These are phyloP conservation scores for Neonectria magnoliae DNA, from an alignment of 2,329 filamentous ascomycete species.

Conservation along the genomic window DNA sequence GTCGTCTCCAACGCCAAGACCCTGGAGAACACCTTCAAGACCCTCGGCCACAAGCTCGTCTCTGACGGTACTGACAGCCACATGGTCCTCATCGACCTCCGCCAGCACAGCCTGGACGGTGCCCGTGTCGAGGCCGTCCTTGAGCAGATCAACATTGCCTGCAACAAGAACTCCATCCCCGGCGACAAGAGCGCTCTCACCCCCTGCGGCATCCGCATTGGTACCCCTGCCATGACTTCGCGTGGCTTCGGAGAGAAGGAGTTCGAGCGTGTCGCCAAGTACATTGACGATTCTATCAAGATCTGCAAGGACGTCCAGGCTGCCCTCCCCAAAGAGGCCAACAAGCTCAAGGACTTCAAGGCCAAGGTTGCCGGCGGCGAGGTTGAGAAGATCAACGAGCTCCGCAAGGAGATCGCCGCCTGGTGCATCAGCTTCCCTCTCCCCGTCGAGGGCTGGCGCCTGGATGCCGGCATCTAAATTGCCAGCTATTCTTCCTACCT, in stretches of 20 bases:
- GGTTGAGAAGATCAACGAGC: slow-evolving; percentile 81
- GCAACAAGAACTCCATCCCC: slow-evolving; percentile 99
- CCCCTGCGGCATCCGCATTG: slow-evolving; percentile 93
- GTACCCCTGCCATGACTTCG: slow-evolving; percentile 96
- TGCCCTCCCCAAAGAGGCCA: slow-evolving; percentile 91
- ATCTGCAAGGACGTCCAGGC: slow-evolving; percentile 89
- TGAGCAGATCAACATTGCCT: slow-evolving; percentile 98
- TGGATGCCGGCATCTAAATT: slow-evolving; percentile 66
- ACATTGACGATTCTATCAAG: slow-evolving; percentile 90
- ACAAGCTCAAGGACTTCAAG: slow-evolving; percentile 99
- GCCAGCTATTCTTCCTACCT: background rate
- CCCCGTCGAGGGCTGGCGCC: slow-evolving; percentile 79
- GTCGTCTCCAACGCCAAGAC: slow-evolving; percentile 95
- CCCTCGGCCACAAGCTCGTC: slow-evolving; percentile 91
- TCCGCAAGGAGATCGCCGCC: slow-evolving; percentile 87
- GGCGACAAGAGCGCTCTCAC: slow-evolving; percentile 97
- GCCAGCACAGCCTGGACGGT: slow-evolving; percentile 86
- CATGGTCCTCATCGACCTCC: slow-evolving; percentile 95
- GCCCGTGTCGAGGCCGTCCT: slow-evolving; percentile 95
- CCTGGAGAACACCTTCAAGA: slow-evolving; percentile 84
- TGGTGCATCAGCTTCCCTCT: slow-evolving; percentile 95
- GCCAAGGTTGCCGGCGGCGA: slow-evolving; percentile 83
- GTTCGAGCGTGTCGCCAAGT: slow-evolving; percentile 88
- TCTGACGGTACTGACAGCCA: slow-evolving; percentile 97
- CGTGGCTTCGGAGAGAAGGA: slow-evolving; percentile 93